Evolutionary conservation across 208 protist species (phyloP).

Genomic region (Trypanosoma platydactyli): DNA sequence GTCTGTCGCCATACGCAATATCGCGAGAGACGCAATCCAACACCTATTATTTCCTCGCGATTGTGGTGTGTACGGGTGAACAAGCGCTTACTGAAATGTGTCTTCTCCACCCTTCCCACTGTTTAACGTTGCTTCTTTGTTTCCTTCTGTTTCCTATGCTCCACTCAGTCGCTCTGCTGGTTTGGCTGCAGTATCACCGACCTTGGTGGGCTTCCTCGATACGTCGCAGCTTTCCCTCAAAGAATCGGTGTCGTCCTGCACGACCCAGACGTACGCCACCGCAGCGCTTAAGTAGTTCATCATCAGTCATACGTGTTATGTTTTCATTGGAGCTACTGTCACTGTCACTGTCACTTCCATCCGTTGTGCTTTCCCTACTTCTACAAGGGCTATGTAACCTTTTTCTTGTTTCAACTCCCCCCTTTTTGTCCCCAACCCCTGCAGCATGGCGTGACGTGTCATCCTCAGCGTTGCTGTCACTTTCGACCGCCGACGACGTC

Average conservation of each 20-base stretch:
- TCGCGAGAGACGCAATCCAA: too few species aligned
- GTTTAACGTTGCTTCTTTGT: too few species aligned
- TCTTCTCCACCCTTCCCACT: too few species aligned
- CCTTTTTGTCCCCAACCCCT: too few species aligned
- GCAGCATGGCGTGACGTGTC: too few species aligned
- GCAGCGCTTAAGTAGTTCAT: slow-evolving; percentile 67
- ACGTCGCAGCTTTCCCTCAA: slow-evolving; percentile 83
- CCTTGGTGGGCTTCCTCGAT: slow-evolving; percentile 44
- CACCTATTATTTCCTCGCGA: too few species aligned
- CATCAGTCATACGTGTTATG: slow-evolving; percentile 63
- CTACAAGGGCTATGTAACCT: slow-evolving; percentile 7
- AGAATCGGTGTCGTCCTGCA: slow-evolving; percentile 82
- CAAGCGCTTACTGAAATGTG: too few species aligned
- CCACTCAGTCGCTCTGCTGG: neutral
- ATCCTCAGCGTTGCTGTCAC: neutral
- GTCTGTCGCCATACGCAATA: too few species aligned
- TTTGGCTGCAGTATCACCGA: neutral
- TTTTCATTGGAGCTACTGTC: slow-evolving; percentile 20
- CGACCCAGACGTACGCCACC: slow-evolving; percentile 83
- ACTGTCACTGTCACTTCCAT: slow-evolving; percentile 22
- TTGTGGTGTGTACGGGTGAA: too few species aligned
- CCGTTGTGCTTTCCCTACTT: slow-evolving; percentile 20
- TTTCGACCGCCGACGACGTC: neutral
- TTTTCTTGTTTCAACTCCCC: slow-evolving; percentile 12
- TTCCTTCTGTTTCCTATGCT: neutral